Conservation (phyloP, 2,329 filamentous ascomycete genomes). For the Furcasterigmium sp. region DNA sequence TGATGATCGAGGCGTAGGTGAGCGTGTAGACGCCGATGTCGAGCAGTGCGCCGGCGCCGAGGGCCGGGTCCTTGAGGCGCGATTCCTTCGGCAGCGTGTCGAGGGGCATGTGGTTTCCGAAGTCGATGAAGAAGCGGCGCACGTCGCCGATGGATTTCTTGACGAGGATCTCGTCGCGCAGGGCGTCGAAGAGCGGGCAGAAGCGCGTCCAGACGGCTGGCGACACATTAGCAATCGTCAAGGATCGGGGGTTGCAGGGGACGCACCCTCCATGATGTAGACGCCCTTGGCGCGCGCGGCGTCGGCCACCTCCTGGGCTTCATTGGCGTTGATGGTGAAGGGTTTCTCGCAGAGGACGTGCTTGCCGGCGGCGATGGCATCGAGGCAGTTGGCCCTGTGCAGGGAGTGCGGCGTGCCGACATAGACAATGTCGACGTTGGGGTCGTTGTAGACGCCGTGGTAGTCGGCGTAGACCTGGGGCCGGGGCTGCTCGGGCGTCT, state of each 20-base stretch:
- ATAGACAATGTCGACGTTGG: conserved; percentile 38
- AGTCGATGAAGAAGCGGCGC: conserved; percentile 32
- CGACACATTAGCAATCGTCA: neutral
- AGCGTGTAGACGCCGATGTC: conserved; percentile 39
- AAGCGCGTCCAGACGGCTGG: conserved; percentile 38
- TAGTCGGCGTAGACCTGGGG: conserved; percentile 31
- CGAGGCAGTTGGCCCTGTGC: conserved; percentile 36
- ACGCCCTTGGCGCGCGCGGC: conserved; percentile 33
- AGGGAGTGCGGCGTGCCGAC: conserved; percentile 39
- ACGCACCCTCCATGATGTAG: conserved; percentile 31
- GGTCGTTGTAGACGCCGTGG: conserved; percentile 31
- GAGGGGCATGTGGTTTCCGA: conserved; percentile 30
- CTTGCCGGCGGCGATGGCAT: conserved; percentile 36
- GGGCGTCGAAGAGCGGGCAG: conserved; percentile 28
- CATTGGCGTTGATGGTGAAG: conserved; percentile 33
- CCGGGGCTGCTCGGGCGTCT: conserved; percentile 17
- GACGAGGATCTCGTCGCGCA: conserved; percentile 25
- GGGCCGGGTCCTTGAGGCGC: conserved; percentile 27
- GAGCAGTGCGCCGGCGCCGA: conserved; percentile 36
- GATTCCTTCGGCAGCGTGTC: conserved; percentile 22
- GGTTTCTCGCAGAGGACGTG: conserved; percentile 41
- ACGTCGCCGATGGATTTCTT: conserved; percentile 30
- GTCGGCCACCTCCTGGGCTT: conserved; percentile 32
- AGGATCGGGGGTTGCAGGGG: too few relatives aligned
- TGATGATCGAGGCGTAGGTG: conserved; percentile 26